Percentiles rank a stretch among this genome's conserved stretches.
Evolutionary conservation across 305 asterid genomes (phyloP).

Genomic region (Fraxinus angustifolia): DNA sequence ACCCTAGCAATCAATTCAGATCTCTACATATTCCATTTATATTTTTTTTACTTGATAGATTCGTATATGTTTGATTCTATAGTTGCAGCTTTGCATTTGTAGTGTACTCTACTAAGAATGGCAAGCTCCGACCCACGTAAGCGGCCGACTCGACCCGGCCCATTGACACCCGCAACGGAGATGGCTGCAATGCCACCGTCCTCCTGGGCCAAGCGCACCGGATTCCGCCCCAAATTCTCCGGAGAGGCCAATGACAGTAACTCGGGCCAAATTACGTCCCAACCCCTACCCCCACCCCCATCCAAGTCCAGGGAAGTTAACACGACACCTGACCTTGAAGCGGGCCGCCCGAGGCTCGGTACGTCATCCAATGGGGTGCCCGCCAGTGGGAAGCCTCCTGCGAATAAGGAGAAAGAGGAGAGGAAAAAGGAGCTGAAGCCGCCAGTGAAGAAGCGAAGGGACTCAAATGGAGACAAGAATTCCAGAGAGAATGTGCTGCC

Average conservation of each 20-base stretch:
- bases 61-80: not conserved
- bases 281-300: not conserved
- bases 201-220: conserved; percentile 93
- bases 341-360: conserved; percentile 51
- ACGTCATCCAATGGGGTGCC: conserved; percentile 51
- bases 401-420: conserved; percentile 17
- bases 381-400: conserved; percentile 49
- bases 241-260: conserved; percentile 87
- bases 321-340: conserved; percentile 57
- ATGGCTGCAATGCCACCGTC: conserved; percentile 82
- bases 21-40: conserved; percentile 25
- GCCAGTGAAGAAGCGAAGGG: conserved; percentile 74
- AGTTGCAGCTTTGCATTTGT: conserved; percentile 30
- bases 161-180: conserved; percentile 74
- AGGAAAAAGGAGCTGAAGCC: conserved; percentile 45
- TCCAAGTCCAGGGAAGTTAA: conserved; percentile 26
- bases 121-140: conserved; percentile 73
- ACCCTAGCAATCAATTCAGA: conserved; percentile 42
- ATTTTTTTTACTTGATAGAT: not conserved
- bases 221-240: conserved; percentile 90
- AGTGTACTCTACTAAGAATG: conserved; percentile 39
- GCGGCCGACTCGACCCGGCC: conserved; percentile 61
- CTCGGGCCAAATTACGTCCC: conserved; percentile 61
- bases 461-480: conserved; percentile 70
- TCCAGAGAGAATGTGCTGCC: conserved; percentile 42